Conservation (phyloP, 2,329 filamentous ascomycete genomes). For the Aspergillus unguis region DNA sequence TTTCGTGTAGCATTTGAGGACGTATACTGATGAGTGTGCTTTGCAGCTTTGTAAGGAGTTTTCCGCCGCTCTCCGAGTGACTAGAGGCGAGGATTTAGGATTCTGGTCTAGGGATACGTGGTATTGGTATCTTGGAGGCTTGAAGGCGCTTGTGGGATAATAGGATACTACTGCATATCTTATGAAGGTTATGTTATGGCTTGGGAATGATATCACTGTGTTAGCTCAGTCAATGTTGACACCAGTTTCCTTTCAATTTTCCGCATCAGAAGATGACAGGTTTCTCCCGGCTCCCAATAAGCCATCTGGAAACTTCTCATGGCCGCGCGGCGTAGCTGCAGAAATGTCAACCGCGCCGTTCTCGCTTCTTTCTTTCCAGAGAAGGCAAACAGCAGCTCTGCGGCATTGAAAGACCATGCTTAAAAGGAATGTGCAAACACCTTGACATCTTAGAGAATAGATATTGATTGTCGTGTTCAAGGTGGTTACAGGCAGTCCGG, state of each 20-base stretch:
- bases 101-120: too few relatives aligned
- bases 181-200: not conserved
- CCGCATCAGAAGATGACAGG: not conserved
- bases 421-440: not conserved
- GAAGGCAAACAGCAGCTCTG: too few relatives aligned
- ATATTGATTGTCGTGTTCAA: not conserved
- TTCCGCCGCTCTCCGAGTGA: constrained; percentile 40
- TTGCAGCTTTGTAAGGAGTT: constrained; percentile 37
- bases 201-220: not conserved
- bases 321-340: not conserved
- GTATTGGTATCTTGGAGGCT: not conserved
- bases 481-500: not conserved
- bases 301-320: not conserved
- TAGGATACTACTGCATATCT: not conserved
- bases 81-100: constrained; percentile 18
- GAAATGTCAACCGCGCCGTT: not conserved
- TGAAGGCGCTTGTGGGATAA: not conserved
- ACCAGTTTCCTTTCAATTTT: not conserved
- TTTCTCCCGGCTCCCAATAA: not conserved
- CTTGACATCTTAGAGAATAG: not conserved
- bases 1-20: not conserved
- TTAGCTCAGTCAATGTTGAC: not conserved
- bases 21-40: constrained; percentile 16
- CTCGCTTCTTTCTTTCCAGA: too few relatives aligned
- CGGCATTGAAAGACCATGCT: too few relatives aligned